Conservation (phyloP, 2,329 filamentous ascomycete species). For the Sarocladiaceae sp. region DNA sequence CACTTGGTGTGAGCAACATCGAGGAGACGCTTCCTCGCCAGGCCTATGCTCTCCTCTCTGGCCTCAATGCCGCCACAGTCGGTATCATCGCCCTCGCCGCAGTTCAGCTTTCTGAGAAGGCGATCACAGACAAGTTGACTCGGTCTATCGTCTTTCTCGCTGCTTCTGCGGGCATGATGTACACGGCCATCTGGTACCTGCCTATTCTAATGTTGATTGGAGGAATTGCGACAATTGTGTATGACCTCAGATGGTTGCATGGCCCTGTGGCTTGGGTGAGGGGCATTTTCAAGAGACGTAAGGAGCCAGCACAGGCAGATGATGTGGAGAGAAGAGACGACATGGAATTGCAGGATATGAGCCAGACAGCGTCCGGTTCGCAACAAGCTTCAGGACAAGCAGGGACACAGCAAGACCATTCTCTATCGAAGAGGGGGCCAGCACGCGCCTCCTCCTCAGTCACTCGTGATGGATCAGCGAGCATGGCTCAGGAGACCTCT, state of each 20-base stretch:
- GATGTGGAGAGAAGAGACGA: not conserved
- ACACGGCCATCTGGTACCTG: constrained; percentile 71
- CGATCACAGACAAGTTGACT: constrained; percentile 59
- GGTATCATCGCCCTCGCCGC: constrained; percentile 66
- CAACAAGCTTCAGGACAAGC: not conserved
- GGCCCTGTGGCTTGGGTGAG: constrained; percentile 8
- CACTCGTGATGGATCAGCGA: no score
- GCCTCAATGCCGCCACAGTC: constrained; percentile 65
- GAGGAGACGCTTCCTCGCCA: constrained; percentile 49
- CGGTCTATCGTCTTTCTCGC: constrained; percentile 58
- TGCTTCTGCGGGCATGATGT: constrained; percentile 59
- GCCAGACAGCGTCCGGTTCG: not conserved
- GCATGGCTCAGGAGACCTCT: no score
- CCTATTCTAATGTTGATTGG: constrained; percentile 54
- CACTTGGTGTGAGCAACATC: constrained; percentile 58
- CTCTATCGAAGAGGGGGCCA: not conserved
- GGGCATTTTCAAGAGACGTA: constrained; percentile 9
- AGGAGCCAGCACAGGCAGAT: not conserved
- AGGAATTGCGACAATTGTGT: constrained; percentile 32
- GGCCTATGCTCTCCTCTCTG: constrained; percentile 64
- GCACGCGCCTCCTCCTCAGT: no score
- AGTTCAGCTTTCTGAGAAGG: constrained; percentile 59
- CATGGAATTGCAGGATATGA: not conserved
- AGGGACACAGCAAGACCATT: not conserved
- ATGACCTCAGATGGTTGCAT: constrained; percentile 11